These are phyloP conservation scores for Lasiosphaeriaceae sp. DNA, from an alignment of 495 filamentous ascomycete species.

Conservation along the genomic window DNA sequence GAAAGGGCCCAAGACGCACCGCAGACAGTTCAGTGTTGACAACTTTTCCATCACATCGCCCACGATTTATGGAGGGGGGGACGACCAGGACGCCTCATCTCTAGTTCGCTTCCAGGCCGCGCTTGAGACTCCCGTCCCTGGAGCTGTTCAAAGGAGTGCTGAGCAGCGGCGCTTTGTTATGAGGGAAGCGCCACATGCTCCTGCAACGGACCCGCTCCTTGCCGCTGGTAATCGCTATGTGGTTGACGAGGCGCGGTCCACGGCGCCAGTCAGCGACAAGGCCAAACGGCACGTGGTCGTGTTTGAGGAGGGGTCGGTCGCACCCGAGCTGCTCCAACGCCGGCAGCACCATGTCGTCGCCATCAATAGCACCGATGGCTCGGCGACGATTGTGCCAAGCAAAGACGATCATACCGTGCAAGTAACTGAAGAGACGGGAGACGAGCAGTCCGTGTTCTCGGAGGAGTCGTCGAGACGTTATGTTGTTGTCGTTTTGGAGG, in stretches of 20 bases:
- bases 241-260: slow-evolving; percentile 18
- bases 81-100: not conserved
- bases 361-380: slow-evolving; percentile 25
- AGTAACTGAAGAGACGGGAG: slow-evolving; percentile 20
- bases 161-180: slow-evolving; percentile 24
- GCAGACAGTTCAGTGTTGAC: slow-evolving; percentile 29
- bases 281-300: slow-evolving; percentile 27
- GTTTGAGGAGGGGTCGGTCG: slow-evolving; percentile 24
- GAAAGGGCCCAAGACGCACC: slow-evolving; percentile 6
- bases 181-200: slow-evolving; percentile 26
- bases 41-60: slow-evolving; percentile 20
- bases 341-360: slow-evolving; percentile 26
- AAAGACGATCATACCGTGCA: slow-evolving; percentile 20
- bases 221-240: slow-evolving; percentile 27
- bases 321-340: slow-evolving; percentile 21
- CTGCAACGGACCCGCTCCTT: slow-evolving; percentile 28
- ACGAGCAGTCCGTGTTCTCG: slow-evolving; percentile 11
- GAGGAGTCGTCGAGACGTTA: slow-evolving; percentile 20
- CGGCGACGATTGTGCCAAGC: slow-evolving; percentile 16
- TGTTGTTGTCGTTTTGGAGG: slow-evolving; percentile 26
- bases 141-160: not conserved
- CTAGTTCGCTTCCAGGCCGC: slow-evolving; percentile 27
- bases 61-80: no score
- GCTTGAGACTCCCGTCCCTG: slow-evolving; percentile 13
- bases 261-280: slow-evolving; percentile 1